Conservation (phyloP, 2,329 filamentous ascomycete genomes). For the Pyricularia grisea region DNA sequence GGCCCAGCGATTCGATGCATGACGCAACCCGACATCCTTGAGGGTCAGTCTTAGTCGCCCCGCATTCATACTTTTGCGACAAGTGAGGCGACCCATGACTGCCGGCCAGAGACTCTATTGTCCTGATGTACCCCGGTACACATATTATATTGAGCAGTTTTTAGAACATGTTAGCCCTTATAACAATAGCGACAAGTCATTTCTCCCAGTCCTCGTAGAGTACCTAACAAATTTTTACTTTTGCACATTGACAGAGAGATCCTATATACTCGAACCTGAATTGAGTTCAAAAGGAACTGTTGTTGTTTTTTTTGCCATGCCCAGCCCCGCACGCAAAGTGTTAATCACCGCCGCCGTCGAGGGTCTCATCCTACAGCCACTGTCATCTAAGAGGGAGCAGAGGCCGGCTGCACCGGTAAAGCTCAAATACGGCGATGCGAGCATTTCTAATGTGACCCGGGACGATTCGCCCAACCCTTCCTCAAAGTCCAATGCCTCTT, state of each 20-base stretch:
- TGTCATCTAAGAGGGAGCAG: constrained; percentile 53
- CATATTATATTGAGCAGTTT: neutral
- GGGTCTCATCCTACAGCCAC: constrained; percentile 70
- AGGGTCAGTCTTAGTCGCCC: neutral
- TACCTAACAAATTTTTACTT: neutral
- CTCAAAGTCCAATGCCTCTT: constrained; percentile 35
- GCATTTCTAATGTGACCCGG: constrained; percentile 31
- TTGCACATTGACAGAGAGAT: neutral
- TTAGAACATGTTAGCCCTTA: neutral
- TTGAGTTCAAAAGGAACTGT: neutral
- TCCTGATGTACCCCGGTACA: neutral
- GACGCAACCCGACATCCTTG: neutral
- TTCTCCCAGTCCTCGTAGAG: neutral
- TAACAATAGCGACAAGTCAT: neutral
- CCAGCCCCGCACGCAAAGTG: constrained; percentile 68
- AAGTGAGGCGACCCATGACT: neutral
- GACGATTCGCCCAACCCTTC: constrained; percentile 33
- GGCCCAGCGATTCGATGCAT: neutral
- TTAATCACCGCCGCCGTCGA: constrained; percentile 73
- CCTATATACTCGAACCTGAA: neutral
- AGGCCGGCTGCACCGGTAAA: constrained; percentile 44
- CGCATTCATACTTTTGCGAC: neutral
- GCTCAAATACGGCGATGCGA: constrained; percentile 59
- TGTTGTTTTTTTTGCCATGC: constrained; percentile 40
- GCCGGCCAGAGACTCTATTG: neutral